phyloP scores from a whole-genome alignment of 1,139 yeast genomes.

The Fermentozyma sake region DNA sequence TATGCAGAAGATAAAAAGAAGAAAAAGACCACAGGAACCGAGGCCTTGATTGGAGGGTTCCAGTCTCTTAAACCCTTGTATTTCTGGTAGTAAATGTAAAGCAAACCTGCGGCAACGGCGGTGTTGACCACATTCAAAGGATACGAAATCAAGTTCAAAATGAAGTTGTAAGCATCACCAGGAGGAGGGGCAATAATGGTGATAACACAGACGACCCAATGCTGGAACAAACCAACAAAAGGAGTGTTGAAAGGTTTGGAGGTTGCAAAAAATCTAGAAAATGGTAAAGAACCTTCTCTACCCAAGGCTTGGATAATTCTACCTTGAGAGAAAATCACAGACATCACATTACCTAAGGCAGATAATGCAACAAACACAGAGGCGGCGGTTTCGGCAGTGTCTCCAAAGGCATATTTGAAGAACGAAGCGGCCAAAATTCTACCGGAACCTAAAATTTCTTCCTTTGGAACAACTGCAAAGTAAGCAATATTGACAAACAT shows the following conservation, averaged over 20 bases:
- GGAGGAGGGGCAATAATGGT: slow-evolving; percentile 49
- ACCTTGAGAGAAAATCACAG: slow-evolving; percentile 48
- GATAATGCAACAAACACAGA: slow-evolving; percentile 47
- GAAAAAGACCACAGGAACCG: slow-evolving; percentile 58
- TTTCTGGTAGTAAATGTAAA: slow-evolving; percentile 41
- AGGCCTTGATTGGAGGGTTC: slow-evolving; percentile 74
- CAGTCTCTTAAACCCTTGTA: slow-evolving; percentile 53
- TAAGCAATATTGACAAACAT: slow-evolving; percentile 55
- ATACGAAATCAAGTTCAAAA: slow-evolving; percentile 45
- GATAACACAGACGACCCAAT: slow-evolving; percentile 48
- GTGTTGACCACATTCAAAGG: slow-evolving; percentile 51
- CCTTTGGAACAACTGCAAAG: slow-evolving; percentile 54
- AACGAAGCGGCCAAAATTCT: slow-evolving; percentile 46
- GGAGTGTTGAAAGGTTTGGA: slow-evolving; percentile 43
- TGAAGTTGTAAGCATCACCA: slow-evolving; percentile 47
- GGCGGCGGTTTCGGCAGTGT: slow-evolving; percentile 43
- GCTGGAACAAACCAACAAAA: slow-evolving; percentile 56
- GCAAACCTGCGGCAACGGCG: slow-evolving; percentile 38
- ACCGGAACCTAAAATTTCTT: slow-evolving; percentile 38
- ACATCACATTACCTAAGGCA: slow-evolving; percentile 46
- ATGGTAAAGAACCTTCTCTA: slow-evolving; percentile 46
- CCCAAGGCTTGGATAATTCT: slow-evolving; percentile 47
- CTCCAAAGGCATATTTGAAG: slow-evolving; percentile 43
- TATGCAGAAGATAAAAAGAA: slow-evolving; percentile 68
- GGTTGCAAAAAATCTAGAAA: slow-evolving; percentile 41